phyloP scores from a whole-genome alignment of 208 protist genomes.

The Crithidia bombi region DNA sequence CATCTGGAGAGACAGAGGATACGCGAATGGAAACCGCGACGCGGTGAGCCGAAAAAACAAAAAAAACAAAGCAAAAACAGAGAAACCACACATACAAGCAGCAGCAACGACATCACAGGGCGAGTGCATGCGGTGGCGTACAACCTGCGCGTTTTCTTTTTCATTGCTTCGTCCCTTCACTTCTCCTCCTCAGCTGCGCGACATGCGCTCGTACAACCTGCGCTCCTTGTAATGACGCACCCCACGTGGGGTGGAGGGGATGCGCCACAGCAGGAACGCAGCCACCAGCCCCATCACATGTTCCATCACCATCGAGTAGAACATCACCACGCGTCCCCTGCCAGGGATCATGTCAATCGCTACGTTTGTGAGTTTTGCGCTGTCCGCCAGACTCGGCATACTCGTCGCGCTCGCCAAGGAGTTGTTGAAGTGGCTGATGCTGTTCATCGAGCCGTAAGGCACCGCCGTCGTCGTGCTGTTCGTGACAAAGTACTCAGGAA shows the following conservation, averaged over 20 bases:
- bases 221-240: slow-evolving; percentile 40
- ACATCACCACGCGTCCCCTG: slow-evolving; percentile 18
- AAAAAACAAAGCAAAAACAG: slow-evolving; percentile 1
- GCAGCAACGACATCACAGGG: not conserved
- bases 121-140: too few relatives aligned
- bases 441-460: slow-evolving; percentile 15
- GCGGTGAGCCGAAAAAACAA: too few relatives aligned
- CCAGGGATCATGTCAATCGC: slow-evolving; percentile 24
- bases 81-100: not conserved
- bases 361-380: not conserved
- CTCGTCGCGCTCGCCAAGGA: slow-evolving; percentile 2
- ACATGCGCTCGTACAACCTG: slow-evolving; percentile 29
- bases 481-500: slow-evolving; percentile 29
- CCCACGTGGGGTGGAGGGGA: slow-evolving; percentile 38
- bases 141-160: not conserved
- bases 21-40: too few relatives aligned
- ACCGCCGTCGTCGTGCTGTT: slow-evolving; percentile 1
- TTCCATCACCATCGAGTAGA: slow-evolving; percentile 44
- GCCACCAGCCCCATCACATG: slow-evolving; percentile 45
- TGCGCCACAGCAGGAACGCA: slow-evolving; percentile 54
- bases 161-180: not conserved
- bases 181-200: not conserved
- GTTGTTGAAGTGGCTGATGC: not conserved
- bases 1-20: too few relatives aligned
- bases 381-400: slow-evolving; percentile 10